These are phyloP conservation scores for Evernia prunastri DNA, from an alignment of 495 filamentous ascomycete genomes.

Conservation along the genomic window DNA sequence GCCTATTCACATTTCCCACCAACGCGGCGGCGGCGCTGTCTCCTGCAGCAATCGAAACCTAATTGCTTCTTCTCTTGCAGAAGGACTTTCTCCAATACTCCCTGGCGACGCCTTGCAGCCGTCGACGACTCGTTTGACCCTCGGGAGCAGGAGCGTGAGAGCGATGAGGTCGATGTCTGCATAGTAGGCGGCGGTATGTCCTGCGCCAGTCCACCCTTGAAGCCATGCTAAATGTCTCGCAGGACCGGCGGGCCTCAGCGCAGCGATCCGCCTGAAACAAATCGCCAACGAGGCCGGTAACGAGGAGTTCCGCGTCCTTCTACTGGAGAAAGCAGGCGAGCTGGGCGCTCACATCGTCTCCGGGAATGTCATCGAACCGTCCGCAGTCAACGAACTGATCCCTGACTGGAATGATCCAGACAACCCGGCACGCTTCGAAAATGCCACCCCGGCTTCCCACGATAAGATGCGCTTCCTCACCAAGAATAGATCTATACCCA, in stretches of 20 bases:
- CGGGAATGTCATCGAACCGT: conserved; percentile 90
- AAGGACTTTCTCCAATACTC: conserved; percentile 43
- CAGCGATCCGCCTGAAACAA: conserved; percentile 93
- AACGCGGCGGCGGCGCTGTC: conserved; percentile 22
- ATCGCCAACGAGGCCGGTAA: conserved; percentile 92
- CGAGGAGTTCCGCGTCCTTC: conserved; percentile 85
- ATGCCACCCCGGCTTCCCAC: conserved; percentile 70
- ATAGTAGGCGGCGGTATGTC: conserved; percentile 81
- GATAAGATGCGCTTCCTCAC: conserved; percentile 95
- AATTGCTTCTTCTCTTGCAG: neutral
- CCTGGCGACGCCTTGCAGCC: conserved; percentile 43
- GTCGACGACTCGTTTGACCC: conserved; percentile 66
- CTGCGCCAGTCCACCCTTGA: conserved; percentile 1
- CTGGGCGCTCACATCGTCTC: conserved; percentile 93
- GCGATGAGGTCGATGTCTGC: conserved; percentile 89
- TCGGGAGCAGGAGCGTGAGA: conserved; percentile 69
- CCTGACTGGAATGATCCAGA: conserved; percentile 88
- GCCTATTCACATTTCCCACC: conserved; percentile 25
- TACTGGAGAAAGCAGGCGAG: conserved; percentile 94
- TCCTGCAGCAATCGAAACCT: conserved; percentile 19
- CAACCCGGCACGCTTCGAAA: conserved; percentile 77
- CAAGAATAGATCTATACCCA: conserved; percentile 65
- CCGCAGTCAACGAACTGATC: conserved; percentile 80
- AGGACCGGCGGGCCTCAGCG: conserved; percentile 85
- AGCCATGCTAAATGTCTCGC: conserved; percentile 16